Evolutionary conservation across 2,329 filamentous ascomycete genomes (phyloP), one percentile per base, ranked within the genome.

Genomic region (Xylaria sp.): DNA sequence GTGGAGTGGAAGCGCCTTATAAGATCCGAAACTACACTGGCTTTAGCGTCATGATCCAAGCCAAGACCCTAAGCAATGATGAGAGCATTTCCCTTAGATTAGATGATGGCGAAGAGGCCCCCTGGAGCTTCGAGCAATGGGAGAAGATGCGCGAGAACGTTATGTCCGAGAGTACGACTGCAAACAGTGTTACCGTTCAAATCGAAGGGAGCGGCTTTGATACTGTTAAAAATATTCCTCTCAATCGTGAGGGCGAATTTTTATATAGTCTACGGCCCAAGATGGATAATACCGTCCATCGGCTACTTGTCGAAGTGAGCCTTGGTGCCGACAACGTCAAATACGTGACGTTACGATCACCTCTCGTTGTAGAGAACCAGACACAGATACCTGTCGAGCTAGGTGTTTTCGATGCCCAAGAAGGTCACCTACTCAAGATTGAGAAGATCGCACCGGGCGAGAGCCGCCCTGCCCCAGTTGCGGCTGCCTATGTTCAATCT

Each of bases 71-170:
- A 8, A 85, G 82, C 39, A 88, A 87, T 24, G 50, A 69, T 62
- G 90, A 91, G 62, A 88, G 90, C 50, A 89, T 93, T 67, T 90
- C 90, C 4, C 88, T 92, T 1, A 94, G 91, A 69, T 84, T 99
- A 0, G 88, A 88, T 65, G 97, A 99, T 76, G 97, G 96, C 8
- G 89, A 97, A 75, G 96, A 99, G 80, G 90, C 89, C 1, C 93
- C 95, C 0, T 99, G 96, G 96, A 91, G 94, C 72, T 99, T 99
- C 71, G 96, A 99, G 80, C 94, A 98, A 73, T 96, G 95, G 82
- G 94, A 94, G 72, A 96, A 96, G 75, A 97, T 98, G 86, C 92
- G 96, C 80, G 96, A 99, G 81, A 97, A 92, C 58, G 85, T 99
- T 5, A 90, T 93, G 4, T 91, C 93, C 0, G 96, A 99, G 77